A percentile compares a stretch with the other conserved stretches of the same genome.
Evolutionary conservation across 2,329 filamentous ascomycete genomes (phyloP).

Genomic region (Nemania serpens): DNA sequence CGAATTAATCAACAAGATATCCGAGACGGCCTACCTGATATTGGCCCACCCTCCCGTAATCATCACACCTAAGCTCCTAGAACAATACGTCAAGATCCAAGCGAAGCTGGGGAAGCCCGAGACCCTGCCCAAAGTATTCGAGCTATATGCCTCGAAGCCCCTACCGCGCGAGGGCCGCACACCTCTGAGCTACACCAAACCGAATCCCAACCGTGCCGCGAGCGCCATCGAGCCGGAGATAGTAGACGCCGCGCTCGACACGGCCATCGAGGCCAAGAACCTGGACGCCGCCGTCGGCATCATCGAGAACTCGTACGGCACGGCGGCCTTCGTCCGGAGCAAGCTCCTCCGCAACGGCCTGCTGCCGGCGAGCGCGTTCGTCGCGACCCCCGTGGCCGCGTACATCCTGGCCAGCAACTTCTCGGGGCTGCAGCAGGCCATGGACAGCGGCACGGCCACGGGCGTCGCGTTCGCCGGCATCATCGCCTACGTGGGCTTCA

Average conservation of each 20-base stretch:
- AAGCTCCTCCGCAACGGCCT: slow-evolving; percentile 70
- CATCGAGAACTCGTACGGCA: slow-evolving; percentile 70
- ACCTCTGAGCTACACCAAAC: slow-evolving; percentile 59
- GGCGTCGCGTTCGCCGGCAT: slow-evolving; percentile 80
- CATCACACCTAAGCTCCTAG: slow-evolving; percentile 74
- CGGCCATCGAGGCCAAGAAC: slow-evolving; percentile 79
- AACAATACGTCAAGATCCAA: slow-evolving; percentile 77
- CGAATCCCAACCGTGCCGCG: slow-evolving; percentile 69
- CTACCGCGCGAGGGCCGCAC: slow-evolving; percentile 62
- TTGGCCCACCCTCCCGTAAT: slow-evolving; percentile 77
- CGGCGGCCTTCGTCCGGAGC: slow-evolving; percentile 67
- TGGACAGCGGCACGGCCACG: slow-evolving; percentile 76
- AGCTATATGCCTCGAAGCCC: slow-evolving; percentile 83
- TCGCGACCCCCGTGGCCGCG: slow-evolving; percentile 66
- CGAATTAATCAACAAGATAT: slow-evolving; percentile 57
- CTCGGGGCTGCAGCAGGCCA: slow-evolving; percentile 70
- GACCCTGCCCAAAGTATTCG: slow-evolving; percentile 78
- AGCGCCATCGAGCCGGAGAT: slow-evolving; percentile 74
- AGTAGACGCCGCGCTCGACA: slow-evolving; percentile 74
- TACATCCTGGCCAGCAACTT: slow-evolving; percentile 74
- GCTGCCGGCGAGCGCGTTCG: slow-evolving; percentile 61
- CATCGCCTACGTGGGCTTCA: slow-evolving; percentile 80
- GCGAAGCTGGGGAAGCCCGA: slow-evolving; percentile 72
- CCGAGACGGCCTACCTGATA: slow-evolving; percentile 68
- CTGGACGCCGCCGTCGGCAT: slow-evolving; percentile 78